Evolutionary conservation across 257 asterid species (phyloP), one percentile per base, ranked within the genome.

Genomic region (Knoxia roxburghii): DNA sequence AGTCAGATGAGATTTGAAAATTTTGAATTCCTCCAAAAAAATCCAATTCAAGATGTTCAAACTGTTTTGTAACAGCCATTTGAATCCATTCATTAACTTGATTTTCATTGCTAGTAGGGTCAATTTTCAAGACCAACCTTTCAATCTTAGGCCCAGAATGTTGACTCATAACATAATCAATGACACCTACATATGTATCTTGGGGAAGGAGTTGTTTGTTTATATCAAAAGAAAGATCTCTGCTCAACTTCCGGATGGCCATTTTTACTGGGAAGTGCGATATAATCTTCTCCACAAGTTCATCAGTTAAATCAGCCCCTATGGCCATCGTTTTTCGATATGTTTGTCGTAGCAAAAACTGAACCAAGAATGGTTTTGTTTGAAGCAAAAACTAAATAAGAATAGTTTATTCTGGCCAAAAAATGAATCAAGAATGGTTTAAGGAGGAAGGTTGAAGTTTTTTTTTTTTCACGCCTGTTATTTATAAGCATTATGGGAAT

Each of bases 21-120:
- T n/a, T 27, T 2, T 29, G 17, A 1, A 6, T 12, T 0, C 68
- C 30, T 0, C 40, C 64, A 1, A 59, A 48, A 32, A 84, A 72
- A 35, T 77, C 70, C 1, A 81, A 57, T 23, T 79, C 75, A 0
- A 84, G 5, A 5, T 78, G 80, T 1, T 64, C 61, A 0, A 75
- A 68, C 15, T 72, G 75, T 2, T 55, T 39, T 0, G n/a, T 0
- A 0, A 69, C 30, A 0, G 67, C 80, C 5, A 13, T 32, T 0
- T 15, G 14, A 6, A 76, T 70, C 84, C 81, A 81, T 1, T 24
- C 3, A 14, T 14, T n/a, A 5, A 81, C 71, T 3, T 35, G 61
- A 37, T 0, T 17, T 41, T 21, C 45, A 0, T 54, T 64, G 1
- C 23, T 67, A 0, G 67, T 26, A 0, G 78, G 71, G 35, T 80